Conservation (phyloP, 2,329 filamentous ascomycete genomes). For the Parasarocladium wereldwijsianum region DNA sequence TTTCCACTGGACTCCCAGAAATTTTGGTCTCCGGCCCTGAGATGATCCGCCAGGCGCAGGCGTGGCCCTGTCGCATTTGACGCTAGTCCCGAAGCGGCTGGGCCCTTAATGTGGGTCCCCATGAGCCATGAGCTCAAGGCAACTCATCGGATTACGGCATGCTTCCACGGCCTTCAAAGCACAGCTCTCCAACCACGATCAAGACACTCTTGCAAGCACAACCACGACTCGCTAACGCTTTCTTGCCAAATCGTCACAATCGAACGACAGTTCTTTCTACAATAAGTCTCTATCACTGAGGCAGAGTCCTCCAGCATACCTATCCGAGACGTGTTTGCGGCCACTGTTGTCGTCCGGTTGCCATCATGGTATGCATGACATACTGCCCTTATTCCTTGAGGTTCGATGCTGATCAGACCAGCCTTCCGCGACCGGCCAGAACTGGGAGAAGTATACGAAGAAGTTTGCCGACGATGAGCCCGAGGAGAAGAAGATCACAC, state of each 20-base stretch:
- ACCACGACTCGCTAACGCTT: neutral
- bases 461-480: conserved; percentile 91
- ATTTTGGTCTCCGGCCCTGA: conserved; percentile 23
- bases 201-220: neutral
- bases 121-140: conserved; percentile 29
- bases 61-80: neutral
- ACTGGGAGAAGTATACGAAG: conserved; percentile 99
- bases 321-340: neutral
- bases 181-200: conserved; percentile 4
- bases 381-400: no score
- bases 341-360: neutral
- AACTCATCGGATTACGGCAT: conserved; percentile 23
- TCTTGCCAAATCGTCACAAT: neutral
- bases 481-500: conserved; percentile 99
- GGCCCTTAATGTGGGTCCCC: conserved; percentile 11
- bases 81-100: conserved; percentile 5
- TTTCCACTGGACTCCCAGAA: conserved; percentile 18
- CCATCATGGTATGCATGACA: conserved; percentile 1
- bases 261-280: neutral
- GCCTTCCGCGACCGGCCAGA: conserved; percentile 86
- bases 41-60: conserved; percentile 28
- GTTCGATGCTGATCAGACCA: no score
- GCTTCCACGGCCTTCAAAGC: conserved; percentile 19
- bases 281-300: conserved; percentile 26
- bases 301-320: conserved; percentile 7